Percentiles rank a stretch among this genome's conserved stretches.
These are phyloP conservation scores for Paramarasmius palmivorus DNA, from an alignment of 1,284 basidiomycete genomes.

Conservation along the genomic window DNA sequence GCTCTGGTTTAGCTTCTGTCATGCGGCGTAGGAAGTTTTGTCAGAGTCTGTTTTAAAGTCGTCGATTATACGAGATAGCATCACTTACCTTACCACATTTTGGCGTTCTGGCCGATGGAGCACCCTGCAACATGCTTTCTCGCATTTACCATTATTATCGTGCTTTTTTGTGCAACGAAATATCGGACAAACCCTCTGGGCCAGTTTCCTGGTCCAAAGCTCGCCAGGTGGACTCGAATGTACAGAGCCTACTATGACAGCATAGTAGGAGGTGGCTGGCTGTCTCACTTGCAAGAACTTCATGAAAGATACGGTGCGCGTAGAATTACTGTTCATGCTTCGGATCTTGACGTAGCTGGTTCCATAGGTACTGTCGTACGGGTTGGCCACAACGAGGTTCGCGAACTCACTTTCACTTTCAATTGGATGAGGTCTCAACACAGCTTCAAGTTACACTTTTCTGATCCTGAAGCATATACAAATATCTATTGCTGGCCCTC, in stretches of 20 bases:
- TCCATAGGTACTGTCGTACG: conserved; percentile 29
- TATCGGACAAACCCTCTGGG: no score
- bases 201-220: conserved; percentile 28
- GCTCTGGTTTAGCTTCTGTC: no score
- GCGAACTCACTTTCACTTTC: neutral
- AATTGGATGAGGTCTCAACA: neutral
- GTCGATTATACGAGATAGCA: no score
- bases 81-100: no score
- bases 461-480: neutral
- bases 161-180: no score
- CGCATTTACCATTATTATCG: no score
- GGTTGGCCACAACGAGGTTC: conserved; percentile 31
- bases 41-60: no score
- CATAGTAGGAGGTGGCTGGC: conserved; percentile 27
- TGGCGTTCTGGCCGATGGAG: no score
- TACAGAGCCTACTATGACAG: conserved; percentile 34
- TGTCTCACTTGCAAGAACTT: conserved; percentile 27
- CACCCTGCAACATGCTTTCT: no score
- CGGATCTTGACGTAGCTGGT: neutral
- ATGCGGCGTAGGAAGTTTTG: no score
- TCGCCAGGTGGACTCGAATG: conserved; percentile 27
- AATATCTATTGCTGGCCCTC: neutral
- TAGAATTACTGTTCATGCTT: neutral
- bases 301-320: conserved; percentile 30
- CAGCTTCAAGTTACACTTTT: neutral